Conservation (phyloP, 371 early-diverging fungal species). For the Mortierella sp. region DNA sequence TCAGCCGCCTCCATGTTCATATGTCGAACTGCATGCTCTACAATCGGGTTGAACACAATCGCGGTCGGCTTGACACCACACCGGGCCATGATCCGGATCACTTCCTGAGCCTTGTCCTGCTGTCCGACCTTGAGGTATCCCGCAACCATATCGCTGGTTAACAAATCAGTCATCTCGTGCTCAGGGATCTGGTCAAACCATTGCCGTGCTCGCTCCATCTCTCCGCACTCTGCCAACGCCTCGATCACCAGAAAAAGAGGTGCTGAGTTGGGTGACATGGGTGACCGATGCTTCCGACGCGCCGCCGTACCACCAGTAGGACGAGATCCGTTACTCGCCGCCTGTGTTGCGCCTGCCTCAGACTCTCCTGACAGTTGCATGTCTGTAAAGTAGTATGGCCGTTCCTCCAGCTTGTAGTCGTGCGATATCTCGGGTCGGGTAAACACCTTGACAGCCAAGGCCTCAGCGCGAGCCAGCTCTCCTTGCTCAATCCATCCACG, state of each 20-base stretch:
- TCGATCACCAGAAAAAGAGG: conserved; percentile 46
- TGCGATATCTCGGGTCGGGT: conserved; percentile 36
- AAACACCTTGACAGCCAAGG: conserved; percentile 47
- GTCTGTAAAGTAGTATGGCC: conserved; percentile 36
- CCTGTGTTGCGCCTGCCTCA: neutral
- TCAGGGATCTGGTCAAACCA: conserved; percentile 52
- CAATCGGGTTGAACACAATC: conserved; percentile 52
- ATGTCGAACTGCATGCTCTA: conserved; percentile 35
- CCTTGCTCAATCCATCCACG: conserved; percentile 56
- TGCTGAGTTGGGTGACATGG: conserved; percentile 45
- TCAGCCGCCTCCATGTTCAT: conserved; percentile 49
- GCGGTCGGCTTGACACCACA: conserved; percentile 53
- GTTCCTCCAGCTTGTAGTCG: conserved; percentile 38
- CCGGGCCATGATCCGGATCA: conserved; percentile 52
- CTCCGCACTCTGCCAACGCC: conserved; percentile 45
- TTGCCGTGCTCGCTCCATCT: conserved; percentile 49
- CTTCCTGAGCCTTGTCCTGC: conserved; percentile 47
- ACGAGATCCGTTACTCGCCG: neutral
- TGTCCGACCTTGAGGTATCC: conserved; percentile 40
- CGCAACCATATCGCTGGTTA: conserved; percentile 52
- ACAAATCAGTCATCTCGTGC: conserved; percentile 39
- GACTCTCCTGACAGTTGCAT: conserved; percentile 19
- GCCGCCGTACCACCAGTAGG: neutral
- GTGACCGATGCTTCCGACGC: conserved; percentile 36
- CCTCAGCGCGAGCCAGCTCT: conserved; percentile 41